These are phyloP conservation scores for Vigna trinervia DNA, from an alignment of 306 rosid genomes.

Conservation along the genomic window DNA sequence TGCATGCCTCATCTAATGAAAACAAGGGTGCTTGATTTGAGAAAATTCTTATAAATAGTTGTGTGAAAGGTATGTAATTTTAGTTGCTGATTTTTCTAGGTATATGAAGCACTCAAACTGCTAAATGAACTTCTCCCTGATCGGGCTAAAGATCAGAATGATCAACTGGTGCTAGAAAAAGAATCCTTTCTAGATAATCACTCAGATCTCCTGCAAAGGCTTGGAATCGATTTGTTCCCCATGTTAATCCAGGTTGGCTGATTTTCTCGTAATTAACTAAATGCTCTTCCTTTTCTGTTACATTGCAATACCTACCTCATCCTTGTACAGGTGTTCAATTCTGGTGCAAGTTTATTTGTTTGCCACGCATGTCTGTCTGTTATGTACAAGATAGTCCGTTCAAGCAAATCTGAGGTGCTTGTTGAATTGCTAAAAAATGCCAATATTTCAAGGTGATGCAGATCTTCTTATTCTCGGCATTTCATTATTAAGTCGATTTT, in stretches of 20 bases:
- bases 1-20: constrained; percentile 8
- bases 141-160: constrained; percentile 61
- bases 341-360: constrained; percentile 88
- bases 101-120: constrained; percentile 83
- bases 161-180: constrained; percentile 59
- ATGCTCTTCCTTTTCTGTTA: constrained; percentile 15
- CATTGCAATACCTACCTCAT: constrained; percentile 41
- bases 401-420: constrained; percentile 81
- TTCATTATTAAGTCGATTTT: constrained; percentile 43
- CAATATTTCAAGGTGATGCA: constrained; percentile 84
- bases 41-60: constrained; percentile 7
- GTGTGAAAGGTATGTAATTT: constrained; percentile 10
- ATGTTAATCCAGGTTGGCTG: constrained; percentile 81
- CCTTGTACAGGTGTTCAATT: constrained; percentile 75
- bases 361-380: constrained; percentile 86
- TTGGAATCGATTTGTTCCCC: constrained; percentile 82
- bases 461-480: constrained; percentile 35
- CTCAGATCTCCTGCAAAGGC: constrained; percentile 73
- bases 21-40: constrained; percentile 23
- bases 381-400: constrained; percentile 73
- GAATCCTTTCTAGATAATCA: constrained; percentile 65
- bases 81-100: constrained; percentile 53
- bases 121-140: constrained; percentile 88
- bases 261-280: constrained; percentile 40
- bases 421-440: constrained; percentile 73